These are phyloP conservation scores for Carex littledalei DNA, from an alignment of 176 grass and related monocot species.

Conservation along the genomic window DNA sequence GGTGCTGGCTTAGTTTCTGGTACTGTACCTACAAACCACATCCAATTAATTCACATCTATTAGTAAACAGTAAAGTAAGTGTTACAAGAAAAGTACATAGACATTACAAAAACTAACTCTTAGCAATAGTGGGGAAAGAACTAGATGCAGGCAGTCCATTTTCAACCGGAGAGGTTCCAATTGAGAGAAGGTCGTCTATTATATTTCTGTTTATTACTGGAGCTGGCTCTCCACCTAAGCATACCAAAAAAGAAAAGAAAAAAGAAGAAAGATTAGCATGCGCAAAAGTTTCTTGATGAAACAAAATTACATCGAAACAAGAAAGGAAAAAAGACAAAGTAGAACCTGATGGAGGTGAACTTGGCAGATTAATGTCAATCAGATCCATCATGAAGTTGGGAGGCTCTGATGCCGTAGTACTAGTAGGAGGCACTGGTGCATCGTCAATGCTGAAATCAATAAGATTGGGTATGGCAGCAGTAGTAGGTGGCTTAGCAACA, in stretches of 20 bases:
- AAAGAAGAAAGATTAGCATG: constrained; percentile 3
- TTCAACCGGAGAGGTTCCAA: constrained; percentile 76
- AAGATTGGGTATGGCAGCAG: constrained; percentile 65
- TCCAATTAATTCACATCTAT: constrained; percentile 16
- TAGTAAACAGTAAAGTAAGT: constrained; percentile 16
- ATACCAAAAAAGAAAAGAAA: background rate
- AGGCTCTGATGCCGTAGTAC: constrained; percentile 35
- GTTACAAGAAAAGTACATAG: background rate
- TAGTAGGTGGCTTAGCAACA: constrained; percentile 56
- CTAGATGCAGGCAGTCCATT: constrained; percentile 46
- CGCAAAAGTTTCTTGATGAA: constrained; percentile 21
- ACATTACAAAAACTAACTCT: constrained; percentile 32
- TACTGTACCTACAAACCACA: constrained; percentile 24
- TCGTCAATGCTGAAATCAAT: constrained; percentile 90
- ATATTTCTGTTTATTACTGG: constrained; percentile 59
- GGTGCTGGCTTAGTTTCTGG: constrained; percentile 51
- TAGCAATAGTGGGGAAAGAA: constrained; percentile 39
- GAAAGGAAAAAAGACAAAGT: constrained; percentile 8
- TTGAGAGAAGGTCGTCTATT: constrained; percentile 90
- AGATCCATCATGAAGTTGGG: constrained; percentile 81
- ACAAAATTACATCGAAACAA: constrained; percentile 21
- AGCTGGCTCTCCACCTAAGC: constrained; percentile 31
- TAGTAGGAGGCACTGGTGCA: constrained; percentile 35
- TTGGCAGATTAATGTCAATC: constrained; percentile 61
- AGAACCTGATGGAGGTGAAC: constrained; percentile 65